phyloP scores from a whole-genome alignment of 768 basidiomycete genomes.

The Russula earlei region DNA sequence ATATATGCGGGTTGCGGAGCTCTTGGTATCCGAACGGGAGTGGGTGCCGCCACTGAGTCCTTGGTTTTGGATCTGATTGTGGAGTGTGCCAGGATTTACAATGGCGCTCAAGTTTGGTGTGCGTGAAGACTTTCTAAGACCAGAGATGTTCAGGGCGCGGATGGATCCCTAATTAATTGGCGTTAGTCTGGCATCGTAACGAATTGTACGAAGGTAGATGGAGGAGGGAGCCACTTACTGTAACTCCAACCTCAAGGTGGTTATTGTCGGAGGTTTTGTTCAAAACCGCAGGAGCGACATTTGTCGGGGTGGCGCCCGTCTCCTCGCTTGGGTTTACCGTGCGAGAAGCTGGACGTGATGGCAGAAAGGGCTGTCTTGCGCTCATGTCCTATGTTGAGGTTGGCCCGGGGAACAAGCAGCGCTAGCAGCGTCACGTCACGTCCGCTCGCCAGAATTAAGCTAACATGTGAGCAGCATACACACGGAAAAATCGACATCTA shows the following conservation, averaged over 20 bases:
- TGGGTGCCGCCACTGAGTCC: background rate
- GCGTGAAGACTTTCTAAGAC: slow-evolving; percentile 6
- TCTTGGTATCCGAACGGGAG: background rate
- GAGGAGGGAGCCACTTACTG: background rate
- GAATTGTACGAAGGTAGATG: background rate
- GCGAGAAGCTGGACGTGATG: slow-evolving; percentile 12
- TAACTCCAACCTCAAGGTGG: background rate
- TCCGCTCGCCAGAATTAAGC: no score
- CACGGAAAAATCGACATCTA: background rate
- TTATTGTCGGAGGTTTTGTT: background rate
- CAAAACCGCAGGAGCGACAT: background rate
- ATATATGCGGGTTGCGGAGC: slow-evolving; percentile 11
- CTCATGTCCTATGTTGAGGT: background rate
- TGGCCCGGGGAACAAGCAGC: background rate
- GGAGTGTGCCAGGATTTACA: background rate
- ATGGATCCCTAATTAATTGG: background rate
- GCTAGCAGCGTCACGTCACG: no score
- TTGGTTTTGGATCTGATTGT: background rate
- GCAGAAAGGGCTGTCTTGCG: slow-evolving; percentile 15
- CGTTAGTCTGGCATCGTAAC: background rate
- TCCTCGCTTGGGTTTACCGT: background rate
- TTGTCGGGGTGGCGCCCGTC: background rate
- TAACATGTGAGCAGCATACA: no score
- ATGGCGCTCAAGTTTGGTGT: background rate
- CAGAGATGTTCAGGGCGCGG: slow-evolving; percentile 7